These are phyloP conservation scores for Calvatia gigantea DNA, from an alignment of 768 basidiomycete genomes.

Conservation along the genomic window DNA sequence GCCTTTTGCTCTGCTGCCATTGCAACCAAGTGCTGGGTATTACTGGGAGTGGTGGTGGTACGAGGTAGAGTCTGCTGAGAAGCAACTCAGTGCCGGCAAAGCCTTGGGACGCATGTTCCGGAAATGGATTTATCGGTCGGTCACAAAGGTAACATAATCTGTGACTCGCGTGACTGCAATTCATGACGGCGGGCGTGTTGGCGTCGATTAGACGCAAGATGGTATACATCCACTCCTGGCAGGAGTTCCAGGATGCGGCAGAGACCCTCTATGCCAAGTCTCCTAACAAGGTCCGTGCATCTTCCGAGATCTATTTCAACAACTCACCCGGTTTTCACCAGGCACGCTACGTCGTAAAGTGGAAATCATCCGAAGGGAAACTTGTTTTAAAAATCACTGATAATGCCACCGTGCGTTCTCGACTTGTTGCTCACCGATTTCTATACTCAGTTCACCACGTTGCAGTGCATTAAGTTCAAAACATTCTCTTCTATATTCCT, in stretches of 20 bases:
- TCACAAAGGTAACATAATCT: not conserved
- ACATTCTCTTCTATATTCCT: conserved; percentile 92
- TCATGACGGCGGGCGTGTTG: conserved; percentile 13
- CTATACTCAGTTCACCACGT: not conserved
- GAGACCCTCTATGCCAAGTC: conserved; percentile 80
- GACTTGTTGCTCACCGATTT: not conserved
- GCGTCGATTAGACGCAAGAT: conserved; percentile 49
- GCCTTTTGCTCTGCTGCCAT: conserved; percentile 5
- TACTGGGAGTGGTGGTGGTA: conserved; percentile 4
- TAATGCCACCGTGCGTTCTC: conserved; percentile 68
- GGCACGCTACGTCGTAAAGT: conserved; percentile 92
- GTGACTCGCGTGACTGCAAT: conserved; percentile 17
- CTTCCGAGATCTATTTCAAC: not conserved
- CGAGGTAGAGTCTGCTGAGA: not conserved
- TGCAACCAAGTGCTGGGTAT: not conserved
- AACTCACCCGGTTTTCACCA: conserved; percentile 26
- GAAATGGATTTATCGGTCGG: conserved; percentile 4
- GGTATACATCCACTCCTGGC: conserved; percentile 91
- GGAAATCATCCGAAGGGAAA: conserved; percentile 80
- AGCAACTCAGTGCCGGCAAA: not conserved
- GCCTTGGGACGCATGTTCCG: not conserved
- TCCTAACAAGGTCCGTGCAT: conserved; percentile 62
- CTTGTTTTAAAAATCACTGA: conserved; percentile 94
- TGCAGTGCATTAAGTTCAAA: conserved; percentile 93
- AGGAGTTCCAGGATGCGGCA: conserved; percentile 87